Evolutionary conservation across 2,329 filamentous ascomycete species (phyloP).

Genomic region (Pseudopyrenochaeta lycopersici): DNA sequence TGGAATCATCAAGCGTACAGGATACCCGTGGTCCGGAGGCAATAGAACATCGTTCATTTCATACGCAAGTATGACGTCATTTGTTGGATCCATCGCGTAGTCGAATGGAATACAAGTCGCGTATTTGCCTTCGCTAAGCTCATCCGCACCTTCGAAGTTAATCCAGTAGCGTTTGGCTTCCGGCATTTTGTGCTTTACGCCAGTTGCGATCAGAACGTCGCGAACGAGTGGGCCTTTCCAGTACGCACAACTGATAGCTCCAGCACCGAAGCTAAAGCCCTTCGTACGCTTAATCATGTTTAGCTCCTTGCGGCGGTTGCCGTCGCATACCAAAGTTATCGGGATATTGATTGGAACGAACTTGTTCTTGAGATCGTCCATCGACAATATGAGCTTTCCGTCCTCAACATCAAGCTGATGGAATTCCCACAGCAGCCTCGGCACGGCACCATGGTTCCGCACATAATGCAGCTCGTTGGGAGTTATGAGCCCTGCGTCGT

Average conservation of each 20-base stretch:
- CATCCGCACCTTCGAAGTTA: constrained; percentile 71
- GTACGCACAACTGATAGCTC: constrained; percentile 61
- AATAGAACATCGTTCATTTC: constrained; percentile 75
- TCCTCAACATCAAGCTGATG: constrained; percentile 64
- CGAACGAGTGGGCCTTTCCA: constrained; percentile 45
- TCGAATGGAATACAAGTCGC: constrained; percentile 59
- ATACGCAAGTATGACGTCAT: constrained; percentile 74
- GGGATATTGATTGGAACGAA: constrained; percentile 65
- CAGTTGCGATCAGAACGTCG: constrained; percentile 59
- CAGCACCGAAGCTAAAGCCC: constrained; percentile 62
- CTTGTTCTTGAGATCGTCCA: constrained; percentile 70
- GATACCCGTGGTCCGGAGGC: constrained; percentile 72
- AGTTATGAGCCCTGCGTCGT: constrained; percentile 64
- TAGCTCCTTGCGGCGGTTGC: constrained; percentile 64
- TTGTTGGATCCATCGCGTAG: constrained; percentile 71
- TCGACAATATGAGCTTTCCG: constrained; percentile 65
- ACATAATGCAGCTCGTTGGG: constrained; percentile 71
- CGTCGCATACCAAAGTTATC: constrained; percentile 65
- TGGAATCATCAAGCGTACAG: constrained; percentile 68
- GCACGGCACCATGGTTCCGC: constrained; percentile 75
- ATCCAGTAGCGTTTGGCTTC: constrained; percentile 51
- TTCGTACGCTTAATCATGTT: constrained; percentile 61
- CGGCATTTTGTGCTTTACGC: constrained; percentile 31
- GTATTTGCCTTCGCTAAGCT: constrained; percentile 60
- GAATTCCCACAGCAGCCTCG: constrained; percentile 64